These are phyloP conservation scores for Camptophora hylomeconis DNA, from an alignment of 2,329 filamentous ascomycete species.

Conservation along the genomic window DNA sequence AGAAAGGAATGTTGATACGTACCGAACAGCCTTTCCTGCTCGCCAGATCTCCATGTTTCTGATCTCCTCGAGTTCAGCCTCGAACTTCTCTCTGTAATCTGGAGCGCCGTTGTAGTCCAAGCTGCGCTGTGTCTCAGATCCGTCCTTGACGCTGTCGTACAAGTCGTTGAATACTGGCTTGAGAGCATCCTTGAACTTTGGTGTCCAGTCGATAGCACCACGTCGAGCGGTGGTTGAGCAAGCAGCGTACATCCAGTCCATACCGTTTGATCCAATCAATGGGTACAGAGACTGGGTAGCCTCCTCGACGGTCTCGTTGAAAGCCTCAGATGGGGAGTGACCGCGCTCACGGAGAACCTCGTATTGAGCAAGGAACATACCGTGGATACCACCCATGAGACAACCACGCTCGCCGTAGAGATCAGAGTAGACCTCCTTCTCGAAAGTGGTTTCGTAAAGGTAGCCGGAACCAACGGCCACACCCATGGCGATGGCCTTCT, in stretches of 20 bases:
- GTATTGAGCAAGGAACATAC: slow-evolving; percentile 99
- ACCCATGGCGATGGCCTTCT: slow-evolving; percentile 93
- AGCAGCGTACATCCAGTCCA: slow-evolving; percentile 99
- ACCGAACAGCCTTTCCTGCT: slow-evolving; percentile 93
- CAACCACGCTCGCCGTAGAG: slow-evolving; percentile 99
- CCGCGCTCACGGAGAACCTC: slow-evolving; percentile 98
- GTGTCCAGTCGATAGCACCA: slow-evolving; percentile 97
- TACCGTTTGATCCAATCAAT: slow-evolving; percentile 90
- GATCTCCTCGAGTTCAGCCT: slow-evolving; percentile 98
- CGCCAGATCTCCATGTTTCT: slow-evolving; percentile 97
- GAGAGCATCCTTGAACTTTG: slow-evolving; percentile 91
- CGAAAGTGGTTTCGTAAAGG: slow-evolving; percentile 99
- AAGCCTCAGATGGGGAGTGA: slow-evolving; percentile 94
- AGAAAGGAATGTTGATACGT: slow-evolving; percentile 23
- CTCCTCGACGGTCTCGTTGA: slow-evolving; percentile 99
- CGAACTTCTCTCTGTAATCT: slow-evolving; percentile 95
- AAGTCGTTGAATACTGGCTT: slow-evolving; percentile 98
- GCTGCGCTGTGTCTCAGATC: slow-evolving; percentile 88
- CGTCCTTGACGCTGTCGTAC: slow-evolving; percentile 83
- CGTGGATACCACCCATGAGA: slow-evolving; percentile 99
- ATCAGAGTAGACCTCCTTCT: slow-evolving; percentile 99
- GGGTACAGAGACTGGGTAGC: slow-evolving; percentile 97
- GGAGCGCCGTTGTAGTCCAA: slow-evolving; percentile 93
- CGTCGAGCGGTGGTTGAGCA: slow-evolving; percentile 98
- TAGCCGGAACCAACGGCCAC: slow-evolving; percentile 95